These are phyloP conservation scores for Syzygium grande DNA, from an alignment of 345 rosid genomes.

Conservation along the genomic window DNA sequence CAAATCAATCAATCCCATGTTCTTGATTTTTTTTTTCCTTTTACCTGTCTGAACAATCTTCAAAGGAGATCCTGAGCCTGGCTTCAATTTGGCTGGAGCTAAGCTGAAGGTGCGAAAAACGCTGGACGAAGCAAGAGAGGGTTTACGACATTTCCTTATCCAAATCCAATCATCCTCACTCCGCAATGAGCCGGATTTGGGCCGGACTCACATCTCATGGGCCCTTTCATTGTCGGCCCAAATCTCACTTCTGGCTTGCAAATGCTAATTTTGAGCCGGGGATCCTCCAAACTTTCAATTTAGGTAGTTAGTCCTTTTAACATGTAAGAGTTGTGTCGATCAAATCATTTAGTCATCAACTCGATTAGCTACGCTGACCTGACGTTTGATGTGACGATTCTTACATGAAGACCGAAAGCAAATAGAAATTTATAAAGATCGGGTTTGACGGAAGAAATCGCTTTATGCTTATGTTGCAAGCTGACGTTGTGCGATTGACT, in stretches of 20 bases:
- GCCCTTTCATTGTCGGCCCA: not conserved
- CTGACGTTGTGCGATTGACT: not conserved
- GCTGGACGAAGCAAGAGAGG: not conserved
- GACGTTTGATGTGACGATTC: not conserved
- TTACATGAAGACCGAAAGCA: not conserved
- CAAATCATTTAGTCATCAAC: not conserved
- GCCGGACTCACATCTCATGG: not conserved
- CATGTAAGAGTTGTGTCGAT: not conserved
- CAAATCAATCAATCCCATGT: not conserved
- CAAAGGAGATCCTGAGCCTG: not conserved
- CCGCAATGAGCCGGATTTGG: not conserved
- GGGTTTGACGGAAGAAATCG: rapidly evolving
- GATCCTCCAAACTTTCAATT: not conserved
- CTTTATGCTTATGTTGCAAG: not conserved
- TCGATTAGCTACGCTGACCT: not conserved
- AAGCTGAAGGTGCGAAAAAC: not conserved
- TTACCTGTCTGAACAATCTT: not conserved
- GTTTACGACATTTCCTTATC: not conserved
- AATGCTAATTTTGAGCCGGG: not conserved
- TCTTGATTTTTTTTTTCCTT: not conserved
- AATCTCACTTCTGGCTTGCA: not conserved
- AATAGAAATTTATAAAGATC: not conserved
- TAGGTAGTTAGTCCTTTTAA: not conserved
- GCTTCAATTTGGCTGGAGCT: not conserved
- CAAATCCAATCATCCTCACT: not conserved